These are phyloP conservation scores for Aurinia saxatilis DNA, from an alignment of 345 rosid species.

Conservation along the genomic window DNA sequence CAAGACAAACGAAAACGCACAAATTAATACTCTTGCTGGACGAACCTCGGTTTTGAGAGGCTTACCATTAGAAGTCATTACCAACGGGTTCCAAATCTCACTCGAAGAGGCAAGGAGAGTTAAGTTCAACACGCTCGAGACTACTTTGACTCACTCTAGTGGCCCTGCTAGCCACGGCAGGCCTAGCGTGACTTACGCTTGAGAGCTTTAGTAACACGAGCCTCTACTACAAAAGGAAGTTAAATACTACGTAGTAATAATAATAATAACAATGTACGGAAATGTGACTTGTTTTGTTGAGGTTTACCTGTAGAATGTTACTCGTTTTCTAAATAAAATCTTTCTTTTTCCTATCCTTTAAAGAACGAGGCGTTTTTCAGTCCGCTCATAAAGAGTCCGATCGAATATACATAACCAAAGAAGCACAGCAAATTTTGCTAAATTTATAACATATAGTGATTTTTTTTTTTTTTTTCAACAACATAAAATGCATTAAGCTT, in stretches of 20 bases:
- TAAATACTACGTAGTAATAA: neutral
- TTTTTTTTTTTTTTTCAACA: no score
- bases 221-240: neutral
- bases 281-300: constrained; percentile 23
- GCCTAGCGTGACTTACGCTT: constrained; percentile 12
- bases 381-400: no score
- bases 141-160: constrained; percentile 25
- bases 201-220: neutral
- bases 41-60: constrained; percentile 28
- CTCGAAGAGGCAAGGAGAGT: constrained; percentile 24
- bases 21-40: constrained; percentile 26
- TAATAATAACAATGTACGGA: constrained; percentile 1
- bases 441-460: no score
- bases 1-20: constrained; percentile 46
- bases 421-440: no score
- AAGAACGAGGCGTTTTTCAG: no score
- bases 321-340: constrained; percentile 6
- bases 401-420: no score
- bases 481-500: no score
- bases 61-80: constrained; percentile 19
- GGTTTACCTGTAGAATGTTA: constrained; percentile 16
- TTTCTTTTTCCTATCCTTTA: no score
- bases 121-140: constrained; percentile 26
- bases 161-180: constrained; percentile 18
- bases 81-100: constrained; percentile 22